These are phyloP conservation scores for Astragalus membranaceus DNA, from an alignment of 306 rosid species.

Conservation along the genomic window DNA sequence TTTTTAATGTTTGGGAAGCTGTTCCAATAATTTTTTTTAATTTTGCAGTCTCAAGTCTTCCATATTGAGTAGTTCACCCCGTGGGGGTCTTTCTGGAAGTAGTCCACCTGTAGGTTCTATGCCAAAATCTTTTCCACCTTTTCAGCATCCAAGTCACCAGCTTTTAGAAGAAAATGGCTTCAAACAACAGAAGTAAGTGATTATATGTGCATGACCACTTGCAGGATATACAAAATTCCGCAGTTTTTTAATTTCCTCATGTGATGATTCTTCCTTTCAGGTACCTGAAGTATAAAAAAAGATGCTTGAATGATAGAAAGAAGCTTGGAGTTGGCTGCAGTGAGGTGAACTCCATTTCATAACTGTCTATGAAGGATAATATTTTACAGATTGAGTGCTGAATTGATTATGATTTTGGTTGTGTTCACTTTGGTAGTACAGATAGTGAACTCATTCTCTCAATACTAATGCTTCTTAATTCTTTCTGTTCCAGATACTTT, in stretches of 20 bases:
- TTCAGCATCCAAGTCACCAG: slow-evolving; percentile 99
- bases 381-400: not conserved
- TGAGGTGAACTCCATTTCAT: slow-evolving; percentile 59
- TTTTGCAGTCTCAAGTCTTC: slow-evolving; percentile 65
- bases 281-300: slow-evolving; percentile 71
- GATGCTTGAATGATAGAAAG: slow-evolving; percentile 85
- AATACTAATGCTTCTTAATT: not conserved
- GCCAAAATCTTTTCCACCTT: slow-evolving; percentile 92
- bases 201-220: not conserved
- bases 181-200: slow-evolving; percentile 87
- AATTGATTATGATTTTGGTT: not conserved
- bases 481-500: not conserved
- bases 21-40: slow-evolving; percentile 25
- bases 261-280: slow-evolving; percentile 42
- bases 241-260: slow-evolving; percentile 22
- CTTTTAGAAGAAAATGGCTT: slow-evolving; percentile 95
- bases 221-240: not conserved
- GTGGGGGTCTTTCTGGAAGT: slow-evolving; percentile 55
- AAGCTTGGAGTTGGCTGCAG: slow-evolving; percentile 97
- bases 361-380: slow-evolving; percentile 2
- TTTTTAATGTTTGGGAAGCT: slow-evolving; percentile 10
- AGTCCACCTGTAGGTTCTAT: slow-evolving; percentile 96
- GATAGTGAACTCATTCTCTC: not conserved
- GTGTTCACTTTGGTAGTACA: not conserved
- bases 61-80: slow-evolving; percentile 81